A percentile compares a stretch with the other conserved stretches of the same genome.
Evolutionary conservation across 176 grass and related monocot genomes (phyloP).

Genomic region (Oryza coarctata): DNA sequence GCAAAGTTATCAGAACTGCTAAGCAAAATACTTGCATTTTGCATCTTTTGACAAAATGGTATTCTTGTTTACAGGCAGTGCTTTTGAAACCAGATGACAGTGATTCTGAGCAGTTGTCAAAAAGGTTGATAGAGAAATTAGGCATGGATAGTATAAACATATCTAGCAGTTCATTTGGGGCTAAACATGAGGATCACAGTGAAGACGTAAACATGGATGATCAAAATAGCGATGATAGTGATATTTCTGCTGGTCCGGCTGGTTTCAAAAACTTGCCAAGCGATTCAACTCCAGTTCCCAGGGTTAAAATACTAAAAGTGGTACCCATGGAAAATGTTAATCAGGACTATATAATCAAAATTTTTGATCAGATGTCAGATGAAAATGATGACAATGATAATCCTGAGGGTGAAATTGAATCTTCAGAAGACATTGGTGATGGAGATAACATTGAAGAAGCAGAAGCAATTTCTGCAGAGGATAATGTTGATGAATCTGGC

Average conservation of each 20-base stretch:
- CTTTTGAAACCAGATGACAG: conserved; percentile 70
- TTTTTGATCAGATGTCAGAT: conserved; percentile 86
- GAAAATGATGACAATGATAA: conserved; percentile 60
- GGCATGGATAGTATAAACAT: conserved; percentile 54
- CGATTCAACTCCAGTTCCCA: conserved; percentile 55
- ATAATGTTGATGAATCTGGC: conserved; percentile 44
- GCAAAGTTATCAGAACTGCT: not conserved
- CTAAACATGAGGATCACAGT: conserved; percentile 36
- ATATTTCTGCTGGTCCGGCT: conserved; percentile 50
- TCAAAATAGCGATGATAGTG: conserved; percentile 54
- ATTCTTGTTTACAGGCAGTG: conserved; percentile 61
- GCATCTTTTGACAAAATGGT: conserved; percentile 19
- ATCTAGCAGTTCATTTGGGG: conserved; percentile 54
- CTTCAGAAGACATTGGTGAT: conserved; percentile 52
- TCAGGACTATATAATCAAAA: conserved; percentile 82
- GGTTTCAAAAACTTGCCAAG: conserved; percentile 58
- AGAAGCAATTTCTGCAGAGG: conserved; percentile 56
- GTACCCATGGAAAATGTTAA: conserved; percentile 66
- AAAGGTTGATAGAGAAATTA: conserved; percentile 44
- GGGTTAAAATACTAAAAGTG: conserved; percentile 80
- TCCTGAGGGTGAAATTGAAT: conserved; percentile 54
- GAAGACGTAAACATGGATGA: conserved; percentile 56
- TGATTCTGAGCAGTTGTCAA: conserved; percentile 44
- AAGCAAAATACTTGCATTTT: not conserved
- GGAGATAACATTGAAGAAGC: conserved; percentile 64